phyloP scores from a whole-genome alignment of 2,329 filamentous ascomycete genomes.

The Tolypocladium sp. region DNA sequence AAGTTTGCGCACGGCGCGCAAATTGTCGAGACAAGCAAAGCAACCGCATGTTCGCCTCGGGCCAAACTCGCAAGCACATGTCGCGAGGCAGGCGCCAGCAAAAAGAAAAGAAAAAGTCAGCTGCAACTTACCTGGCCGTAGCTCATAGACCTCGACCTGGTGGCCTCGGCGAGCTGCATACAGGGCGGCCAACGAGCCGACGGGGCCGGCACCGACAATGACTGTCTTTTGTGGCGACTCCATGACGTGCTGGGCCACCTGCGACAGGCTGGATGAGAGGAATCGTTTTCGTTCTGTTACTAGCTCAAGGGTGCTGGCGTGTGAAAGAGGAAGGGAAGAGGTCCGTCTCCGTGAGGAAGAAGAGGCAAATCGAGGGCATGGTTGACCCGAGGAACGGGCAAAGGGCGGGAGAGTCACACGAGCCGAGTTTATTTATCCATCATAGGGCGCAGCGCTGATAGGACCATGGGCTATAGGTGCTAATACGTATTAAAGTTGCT shows the following conservation, averaged over 20 bases:
- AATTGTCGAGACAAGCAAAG: not conserved
- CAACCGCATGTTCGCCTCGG: not conserved
- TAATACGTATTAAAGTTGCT: not conserved
- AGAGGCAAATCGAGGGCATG: not conserved
- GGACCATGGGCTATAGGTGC: not conserved
- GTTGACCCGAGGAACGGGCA: not conserved
- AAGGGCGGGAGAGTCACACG: not conserved
- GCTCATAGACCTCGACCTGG: conserved; percentile 87
- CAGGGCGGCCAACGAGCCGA: conserved; percentile 82
- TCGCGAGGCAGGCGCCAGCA: not conserved
- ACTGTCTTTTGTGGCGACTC: conserved; percentile 52
- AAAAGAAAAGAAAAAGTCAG: too few species aligned
- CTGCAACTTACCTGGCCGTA: conserved; percentile 67
- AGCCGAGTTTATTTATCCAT: not conserved
- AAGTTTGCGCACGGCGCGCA: not conserved
- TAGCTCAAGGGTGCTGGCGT: not conserved
- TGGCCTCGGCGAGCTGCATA: conserved; percentile 87
- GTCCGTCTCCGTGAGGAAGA: not conserved
- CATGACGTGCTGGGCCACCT: not conserved
- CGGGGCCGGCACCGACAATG: conserved; percentile 85
- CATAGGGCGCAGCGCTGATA: not conserved
- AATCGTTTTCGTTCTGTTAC: not conserved
- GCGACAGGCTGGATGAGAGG: not conserved
- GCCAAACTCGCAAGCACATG: not conserved
- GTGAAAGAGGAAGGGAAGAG: not conserved